Evolutionary conservation across 768 basidiomycete genomes (phyloP), one percentile per base, ranked within the genome.

Genomic region (Flagelloscypha sp.): DNA sequence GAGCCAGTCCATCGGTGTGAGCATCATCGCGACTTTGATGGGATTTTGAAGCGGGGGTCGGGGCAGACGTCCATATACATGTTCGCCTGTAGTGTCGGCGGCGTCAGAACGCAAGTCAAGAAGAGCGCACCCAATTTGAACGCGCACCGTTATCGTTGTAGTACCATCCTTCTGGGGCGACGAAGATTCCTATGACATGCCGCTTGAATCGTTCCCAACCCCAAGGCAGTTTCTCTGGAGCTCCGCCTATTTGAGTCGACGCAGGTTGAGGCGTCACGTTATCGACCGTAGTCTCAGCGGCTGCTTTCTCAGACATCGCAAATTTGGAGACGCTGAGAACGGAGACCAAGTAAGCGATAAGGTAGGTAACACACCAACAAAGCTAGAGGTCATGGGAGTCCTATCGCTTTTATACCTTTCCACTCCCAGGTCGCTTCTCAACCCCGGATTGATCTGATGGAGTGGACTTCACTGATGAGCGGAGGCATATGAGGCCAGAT

Each of bases 91-190:
- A 3, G 18, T 22, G 20, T 38, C 37, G 22, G 28, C 33, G 10
- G 33, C 37, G 10, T 12, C 18, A 18, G 33, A 28, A 7, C 37
- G 30, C 7, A 21, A n/a, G n/a, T n/a, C n/a, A n/a, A n/a, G n/a
- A n/a, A 61, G 45, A 68, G 57, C 11, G 69, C 63, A 10, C 69
- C 79, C 21, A 65, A 60, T 54, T 81, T 79, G 53, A 74, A 79
- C 48, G 79, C 79, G 50, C 16, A 8, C 30, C 30, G 9, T 31
- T 8, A 8, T 31, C 30, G 15, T 31, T 31, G 30, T 31, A 31
- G 16, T 31, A 16, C 8, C 15, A 31, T 9, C 30, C 30, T 11
- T 31, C 15, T 16, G 30, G 15, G 16, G 30, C 9, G 30, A 31
- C 30, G 30, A 31, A 31, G 30, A 31, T 31, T n/a, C 15, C 30